Conservation (phyloP, 176 grass and related monocot genomes). For the Aegilops tauschii region DNA sequence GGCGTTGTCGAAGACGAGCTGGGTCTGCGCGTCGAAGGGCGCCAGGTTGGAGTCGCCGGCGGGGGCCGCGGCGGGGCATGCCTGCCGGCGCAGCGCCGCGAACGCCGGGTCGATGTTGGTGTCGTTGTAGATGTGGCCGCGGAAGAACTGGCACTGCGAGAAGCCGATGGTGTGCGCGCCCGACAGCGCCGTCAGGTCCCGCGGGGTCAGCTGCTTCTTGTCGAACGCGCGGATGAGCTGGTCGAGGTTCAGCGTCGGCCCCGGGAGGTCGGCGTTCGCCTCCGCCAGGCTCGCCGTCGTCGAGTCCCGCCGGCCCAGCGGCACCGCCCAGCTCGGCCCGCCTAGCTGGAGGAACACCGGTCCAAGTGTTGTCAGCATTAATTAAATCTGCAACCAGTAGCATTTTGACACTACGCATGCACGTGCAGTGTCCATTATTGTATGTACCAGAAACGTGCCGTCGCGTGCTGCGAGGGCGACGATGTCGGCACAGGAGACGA, state of each 20-base stretch:
- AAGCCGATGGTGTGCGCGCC: slow-evolving; percentile 83
- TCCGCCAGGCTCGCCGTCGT: slow-evolving; percentile 45
- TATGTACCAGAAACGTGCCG: slow-evolving; percentile 53
- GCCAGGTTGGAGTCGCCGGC: slow-evolving; percentile 44
- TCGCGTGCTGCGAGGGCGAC: slow-evolving; percentile 70
- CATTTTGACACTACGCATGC: neutral
- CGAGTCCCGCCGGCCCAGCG: slow-evolving; percentile 65
- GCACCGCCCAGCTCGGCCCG: slow-evolving; percentile 62
- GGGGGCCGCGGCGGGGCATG: slow-evolving; percentile 17
- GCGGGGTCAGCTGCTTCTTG: slow-evolving; percentile 45
- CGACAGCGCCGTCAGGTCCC: slow-evolving; percentile 67
- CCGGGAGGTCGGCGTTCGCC: slow-evolving; percentile 59
- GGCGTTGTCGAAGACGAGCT: slow-evolving; percentile 50
- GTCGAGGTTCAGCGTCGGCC: slow-evolving; percentile 31
- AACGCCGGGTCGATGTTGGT: slow-evolving; percentile 49
- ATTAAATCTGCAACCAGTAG: neutral
- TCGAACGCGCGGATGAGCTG: slow-evolving; percentile 43
- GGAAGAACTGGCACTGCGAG: slow-evolving; percentile 63
- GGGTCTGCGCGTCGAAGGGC: slow-evolving; percentile 50
- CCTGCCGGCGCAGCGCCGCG: slow-evolving; percentile 22
- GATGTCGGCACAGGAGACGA: slow-evolving; percentile 86
- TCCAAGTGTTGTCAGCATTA: neutral
- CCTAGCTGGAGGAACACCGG: slow-evolving; percentile 42
- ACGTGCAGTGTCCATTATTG: neutral
- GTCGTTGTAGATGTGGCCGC: slow-evolving; percentile 60